Percentiles rank a stretch among this genome's conserved stretches.
These are phyloP conservation scores for Entrophospora sp. DNA, from an alignment of 192 early-diverging fungal genomes.

Conservation along the genomic window DNA sequence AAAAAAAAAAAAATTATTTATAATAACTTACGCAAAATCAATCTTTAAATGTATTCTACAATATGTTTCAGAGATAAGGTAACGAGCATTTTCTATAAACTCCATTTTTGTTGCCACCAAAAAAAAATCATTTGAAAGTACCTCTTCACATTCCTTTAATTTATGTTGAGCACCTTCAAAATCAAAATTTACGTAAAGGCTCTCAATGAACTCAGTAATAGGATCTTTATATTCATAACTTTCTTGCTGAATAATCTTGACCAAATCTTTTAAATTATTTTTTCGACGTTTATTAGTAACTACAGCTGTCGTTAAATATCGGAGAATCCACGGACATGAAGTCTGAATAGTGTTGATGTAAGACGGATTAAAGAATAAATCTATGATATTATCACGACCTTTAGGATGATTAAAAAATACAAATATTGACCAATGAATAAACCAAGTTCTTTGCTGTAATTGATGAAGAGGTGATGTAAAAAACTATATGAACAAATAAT, in stretches of 20 bases:
- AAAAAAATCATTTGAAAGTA: conserved; percentile 86
- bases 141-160: conserved; percentile 77
- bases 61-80: conserved; percentile 93
- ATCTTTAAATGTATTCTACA: conserved; percentile 95
- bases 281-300: conserved; percentile 83
- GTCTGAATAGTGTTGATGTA: conserved; percentile 98
- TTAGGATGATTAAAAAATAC: conserved; percentile 98
- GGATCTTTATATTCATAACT: conserved; percentile 78
- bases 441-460: conserved; percentile 85
- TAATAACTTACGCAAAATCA: conserved; percentile 53
- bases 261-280: conserved; percentile 78
- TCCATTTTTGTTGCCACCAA: conserved; percentile 75
- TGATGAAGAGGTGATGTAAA: conserved; percentile 70
- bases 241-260: conserved; percentile 81
- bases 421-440: conserved; percentile 95
- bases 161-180: conserved; percentile 85
- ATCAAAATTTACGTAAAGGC: conserved; percentile 86
- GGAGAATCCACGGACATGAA: conserved; percentile 90
- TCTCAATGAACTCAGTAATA: conserved; percentile 86
- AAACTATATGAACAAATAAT: background rate
- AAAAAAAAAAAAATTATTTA: background rate
- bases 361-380: conserved; percentile 81
- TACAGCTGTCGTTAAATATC: conserved; percentile 82
- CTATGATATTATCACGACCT: conserved; percentile 87
- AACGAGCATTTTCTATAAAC: conserved; percentile 87